These are phyloP conservation scores for Theobroma grandiflorum DNA, from an alignment of 441 rosid species.

Conservation along the genomic window DNA sequence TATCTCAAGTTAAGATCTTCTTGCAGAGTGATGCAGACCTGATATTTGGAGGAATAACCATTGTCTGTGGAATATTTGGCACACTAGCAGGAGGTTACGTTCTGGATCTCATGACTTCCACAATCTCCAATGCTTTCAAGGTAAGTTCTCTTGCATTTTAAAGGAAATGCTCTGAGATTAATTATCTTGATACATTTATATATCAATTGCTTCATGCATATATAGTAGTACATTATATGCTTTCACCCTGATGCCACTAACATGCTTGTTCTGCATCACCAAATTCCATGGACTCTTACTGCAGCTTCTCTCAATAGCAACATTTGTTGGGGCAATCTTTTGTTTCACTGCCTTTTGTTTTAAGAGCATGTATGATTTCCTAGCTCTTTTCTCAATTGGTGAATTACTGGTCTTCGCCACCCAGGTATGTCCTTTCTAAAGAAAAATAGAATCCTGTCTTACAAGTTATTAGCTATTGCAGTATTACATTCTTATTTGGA, in stretches of 20 bases:
- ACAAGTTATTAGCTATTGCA: neutral
- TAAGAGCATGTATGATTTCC: constrained; percentile 86
- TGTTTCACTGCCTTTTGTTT: constrained; percentile 89
- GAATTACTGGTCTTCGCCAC: constrained; percentile 91
- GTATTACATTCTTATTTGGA: constrained; percentile 1
- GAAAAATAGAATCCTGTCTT: neutral
- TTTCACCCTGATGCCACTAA: neutral
- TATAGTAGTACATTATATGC: neutral
- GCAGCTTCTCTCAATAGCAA: constrained; percentile 84
- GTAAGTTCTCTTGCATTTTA: constrained; percentile 41
- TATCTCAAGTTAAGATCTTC: constrained; percentile 31
- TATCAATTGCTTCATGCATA: neutral
- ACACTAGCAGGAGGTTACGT: constrained; percentile 80
- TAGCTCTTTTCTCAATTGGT: constrained; percentile 83
- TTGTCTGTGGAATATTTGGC: constrained; percentile 86
- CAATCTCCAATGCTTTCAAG: constrained; percentile 94
- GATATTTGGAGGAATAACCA: constrained; percentile 91
- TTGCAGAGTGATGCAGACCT: constrained; percentile 81
- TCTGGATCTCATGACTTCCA: constrained; percentile 73
- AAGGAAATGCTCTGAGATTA: neutral
- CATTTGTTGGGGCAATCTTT: constrained; percentile 77
- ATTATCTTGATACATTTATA: neutral
- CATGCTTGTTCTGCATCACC: constrained; percentile 10
- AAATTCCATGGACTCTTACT: constrained; percentile 22
- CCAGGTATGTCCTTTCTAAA: constrained; percentile 58